These are phyloP conservation scores for Verticillium albo-atrum DNA, from an alignment of 2,329 filamentous ascomycete species.

Conservation along the genomic window DNA sequence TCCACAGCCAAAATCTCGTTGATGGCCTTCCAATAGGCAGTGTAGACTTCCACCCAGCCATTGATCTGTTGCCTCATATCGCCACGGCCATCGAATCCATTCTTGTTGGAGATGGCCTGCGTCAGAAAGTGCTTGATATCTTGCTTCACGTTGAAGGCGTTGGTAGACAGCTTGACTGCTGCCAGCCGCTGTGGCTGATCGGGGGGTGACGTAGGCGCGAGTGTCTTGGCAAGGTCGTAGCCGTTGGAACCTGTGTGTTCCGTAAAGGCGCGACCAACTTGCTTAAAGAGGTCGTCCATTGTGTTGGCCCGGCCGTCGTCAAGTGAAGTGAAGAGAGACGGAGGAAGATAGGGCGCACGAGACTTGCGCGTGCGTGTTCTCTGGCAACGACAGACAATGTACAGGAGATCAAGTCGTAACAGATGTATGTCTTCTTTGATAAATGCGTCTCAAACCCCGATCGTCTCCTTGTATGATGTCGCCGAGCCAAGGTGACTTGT, in stretches of 20 bases:
- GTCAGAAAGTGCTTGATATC: conserved; percentile 71
- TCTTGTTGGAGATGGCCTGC: conserved; percentile 35
- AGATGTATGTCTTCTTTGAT: not conserved
- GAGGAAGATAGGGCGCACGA: not conserved
- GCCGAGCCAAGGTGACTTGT: not conserved
- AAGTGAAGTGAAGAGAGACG: not conserved
- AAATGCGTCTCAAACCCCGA: not conserved
- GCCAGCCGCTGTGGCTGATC: conserved; percentile 62
- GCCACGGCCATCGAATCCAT: not conserved
- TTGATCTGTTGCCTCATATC: conserved; percentile 52
- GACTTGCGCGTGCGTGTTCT: not conserved
- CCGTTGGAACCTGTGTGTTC: conserved; percentile 65
- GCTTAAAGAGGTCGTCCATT: conserved; percentile 71
- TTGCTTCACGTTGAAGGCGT: conserved; percentile 57
- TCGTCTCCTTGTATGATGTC: not conserved
- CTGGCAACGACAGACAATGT: not conserved
- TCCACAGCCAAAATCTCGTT: conserved; percentile 67
- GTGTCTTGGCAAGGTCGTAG: conserved; percentile 66
- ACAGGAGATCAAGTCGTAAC: not conserved
- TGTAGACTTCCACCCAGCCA: conserved; percentile 85
- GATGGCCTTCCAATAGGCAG: conserved; percentile 77
- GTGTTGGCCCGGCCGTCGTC: conserved; percentile 18
- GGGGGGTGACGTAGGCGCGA: conserved; percentile 65
- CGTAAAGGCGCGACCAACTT: conserved; percentile 68
- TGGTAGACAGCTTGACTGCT: conserved; percentile 68